Evolutionary conservation across 768 basidiomycete genomes (phyloP), one percentile per base, ranked within the genome.

Genomic region (Naganishia vaughanmartiniae): DNA sequence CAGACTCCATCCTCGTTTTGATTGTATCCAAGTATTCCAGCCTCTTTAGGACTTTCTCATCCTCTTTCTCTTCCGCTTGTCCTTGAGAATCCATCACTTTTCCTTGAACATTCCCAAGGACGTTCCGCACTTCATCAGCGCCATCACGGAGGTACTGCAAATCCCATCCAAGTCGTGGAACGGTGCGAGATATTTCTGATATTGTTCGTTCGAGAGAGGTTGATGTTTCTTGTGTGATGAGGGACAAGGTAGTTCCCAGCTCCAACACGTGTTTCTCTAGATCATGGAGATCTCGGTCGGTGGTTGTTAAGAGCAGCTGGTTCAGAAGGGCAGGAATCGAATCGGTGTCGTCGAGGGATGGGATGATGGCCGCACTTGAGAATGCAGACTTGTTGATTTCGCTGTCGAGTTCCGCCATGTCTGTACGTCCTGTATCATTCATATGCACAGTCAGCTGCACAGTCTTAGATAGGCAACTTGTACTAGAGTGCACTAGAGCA

Each of bases 131-230:
- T 2, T 90, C 86, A 21, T 90, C 81, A 0, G 94, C 93, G 36
- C 89, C 88, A 76, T 98, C 95, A 53, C 91, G 89, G 88, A 97
- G 94, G 83, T 96, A 96, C 79, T 98, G 94, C 42, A 99, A 85
- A 81, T 98, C 96, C 79, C 96, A 98, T 0, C 91, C 88, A 55
- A 99, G 85, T 46, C 96, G 87, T 15, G 96, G 92, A 26, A 97
- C 89, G 5, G 89, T 87, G 58, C 93, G 87, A 1, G 94, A 92
- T 53, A 97, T 91, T 78, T 97, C 93, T 77, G 93, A 89, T 70
- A 99, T 93, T 55, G 88, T 87, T 72, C 88, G 88, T 80, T 97
- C 96, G 68, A 97, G 86, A 65, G 89, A 84, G 14, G 88, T 83
- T 2, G 93, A 91, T 0, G 93, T 94, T 75, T 97, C 94, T 77